Percentiles rank a stretch among this genome's conserved stretches.
Evolutionary conservation across 2,329 filamentous ascomycete species (phyloP).

Genomic region (Juglanconis juglandina): DNA sequence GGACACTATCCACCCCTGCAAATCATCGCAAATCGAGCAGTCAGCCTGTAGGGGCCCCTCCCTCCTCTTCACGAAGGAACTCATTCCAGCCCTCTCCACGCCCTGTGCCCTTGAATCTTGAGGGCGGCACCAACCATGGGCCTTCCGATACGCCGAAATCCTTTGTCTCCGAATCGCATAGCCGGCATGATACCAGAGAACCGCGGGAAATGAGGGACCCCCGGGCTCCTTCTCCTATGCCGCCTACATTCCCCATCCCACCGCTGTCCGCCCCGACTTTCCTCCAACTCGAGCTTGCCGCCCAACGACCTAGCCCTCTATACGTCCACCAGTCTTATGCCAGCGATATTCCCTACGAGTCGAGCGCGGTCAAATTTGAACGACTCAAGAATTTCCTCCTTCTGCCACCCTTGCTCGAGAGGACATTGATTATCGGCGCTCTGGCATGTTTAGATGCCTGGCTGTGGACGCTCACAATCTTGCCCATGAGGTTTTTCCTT

Average conservation of each 20-base stretch:
- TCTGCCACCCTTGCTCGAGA: slow-evolving; percentile 77
- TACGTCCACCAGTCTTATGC: slow-evolving; percentile 60
- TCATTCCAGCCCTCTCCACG: slow-evolving; percentile 45
- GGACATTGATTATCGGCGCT: slow-evolving; percentile 81
- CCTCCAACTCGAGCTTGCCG: slow-evolving; percentile 61
- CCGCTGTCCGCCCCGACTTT: slow-evolving; percentile 66
- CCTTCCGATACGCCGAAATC: slow-evolving; percentile 17
- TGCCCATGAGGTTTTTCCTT: slow-evolving; percentile 82
- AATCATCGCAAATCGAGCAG: slow-evolving; percentile 34
- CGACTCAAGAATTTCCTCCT: slow-evolving; percentile 84
- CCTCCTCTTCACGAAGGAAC: slow-evolving; percentile 41
- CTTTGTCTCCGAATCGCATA: not conserved
- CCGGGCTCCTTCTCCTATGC: slow-evolving; percentile 44
- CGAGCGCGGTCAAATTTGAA: slow-evolving; percentile 86
- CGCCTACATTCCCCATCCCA: slow-evolving; percentile 56
- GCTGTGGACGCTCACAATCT: slow-evolving; percentile 93
- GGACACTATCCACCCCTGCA: slow-evolving; percentile 52
- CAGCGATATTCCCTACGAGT: slow-evolving; percentile 75
- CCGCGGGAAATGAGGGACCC: slow-evolving; percentile 24
- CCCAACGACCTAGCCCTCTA: slow-evolving; percentile 59
- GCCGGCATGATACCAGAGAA: slow-evolving; percentile 2
- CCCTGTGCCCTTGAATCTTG: slow-evolving; percentile 45
- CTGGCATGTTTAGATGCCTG: slow-evolving; percentile 92
- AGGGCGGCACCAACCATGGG: slow-evolving; percentile 23
- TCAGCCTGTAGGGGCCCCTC: slow-evolving; percentile 25